Conservation (phyloP, 352 stramenopile genomes). For the Phytopythium oedochilum region DNA sequence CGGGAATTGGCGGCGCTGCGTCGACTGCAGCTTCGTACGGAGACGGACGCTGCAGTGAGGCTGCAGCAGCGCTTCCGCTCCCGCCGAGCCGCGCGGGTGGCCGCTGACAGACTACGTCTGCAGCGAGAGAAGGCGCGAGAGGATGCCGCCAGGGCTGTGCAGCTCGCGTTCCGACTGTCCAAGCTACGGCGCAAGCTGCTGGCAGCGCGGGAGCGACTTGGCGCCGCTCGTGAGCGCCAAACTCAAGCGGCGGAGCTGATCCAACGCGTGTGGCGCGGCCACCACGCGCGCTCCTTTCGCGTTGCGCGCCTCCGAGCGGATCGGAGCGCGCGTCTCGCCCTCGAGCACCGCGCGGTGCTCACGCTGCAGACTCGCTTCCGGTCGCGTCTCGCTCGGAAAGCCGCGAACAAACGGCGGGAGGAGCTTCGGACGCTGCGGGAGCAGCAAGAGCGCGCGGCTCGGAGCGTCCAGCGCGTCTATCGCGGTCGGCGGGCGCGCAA, state of each 20-base stretch:
- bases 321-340: conserved; percentile 21
- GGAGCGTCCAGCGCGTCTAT: conserved; percentile 34
- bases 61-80: conserved; percentile 57
- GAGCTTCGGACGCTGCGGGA: conserved; percentile 19
- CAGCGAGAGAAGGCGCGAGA: background rate
- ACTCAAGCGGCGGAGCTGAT: conserved; percentile 42
- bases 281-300: conserved; percentile 20
- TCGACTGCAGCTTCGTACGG: conserved; percentile 42
- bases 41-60: conserved; percentile 46
- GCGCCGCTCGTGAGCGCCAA: conserved; percentile 8
- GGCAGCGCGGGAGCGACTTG: conserved; percentile 8
- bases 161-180: conserved; percentile 42
- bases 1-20: conserved; percentile 36
- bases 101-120: background rate
- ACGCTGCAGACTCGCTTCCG: conserved; percentile 60
- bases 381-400: conserved; percentile 34
- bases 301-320: conserved; percentile 20
- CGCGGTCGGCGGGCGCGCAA: conserved; percentile 30
- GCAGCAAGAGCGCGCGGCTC: conserved; percentile 37
- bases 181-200: conserved; percentile 25
- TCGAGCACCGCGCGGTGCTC: conserved; percentile 43
- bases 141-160: conserved; percentile 26
- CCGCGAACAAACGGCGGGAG: conserved; percentile 30
- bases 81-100: conserved; percentile 9
- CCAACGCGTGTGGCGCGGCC: conserved; percentile 73